Evolutionary conservation across 805 yeast genomes (phyloP).

Genomic region (Kuraishia capsulata): DNA sequence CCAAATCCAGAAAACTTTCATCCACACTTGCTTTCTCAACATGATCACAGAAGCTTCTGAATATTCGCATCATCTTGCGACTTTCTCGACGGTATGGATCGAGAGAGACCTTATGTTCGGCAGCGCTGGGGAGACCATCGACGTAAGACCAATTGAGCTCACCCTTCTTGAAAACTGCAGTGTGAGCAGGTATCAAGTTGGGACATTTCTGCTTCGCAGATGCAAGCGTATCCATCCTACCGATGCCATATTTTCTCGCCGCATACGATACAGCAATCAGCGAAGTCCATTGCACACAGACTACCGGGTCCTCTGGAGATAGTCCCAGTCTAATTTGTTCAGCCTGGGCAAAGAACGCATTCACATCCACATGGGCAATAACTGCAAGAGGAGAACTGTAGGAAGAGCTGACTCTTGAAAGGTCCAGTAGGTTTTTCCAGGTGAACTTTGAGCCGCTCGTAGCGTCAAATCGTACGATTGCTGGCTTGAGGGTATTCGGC

Average conservation of each 20-base stretch:
- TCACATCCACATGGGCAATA: constrained; percentile 81
- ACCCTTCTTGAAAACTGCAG: constrained; percentile 88
- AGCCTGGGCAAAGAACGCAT: constrained; percentile 94
- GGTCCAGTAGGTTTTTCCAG: constrained; percentile 36
- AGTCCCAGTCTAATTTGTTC: constrained; percentile 71
- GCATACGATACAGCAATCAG: constrained; percentile 88
- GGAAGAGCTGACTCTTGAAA: constrained; percentile 37
- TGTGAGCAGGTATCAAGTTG: constrained; percentile 69
- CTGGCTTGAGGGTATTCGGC: too few relatives aligned
- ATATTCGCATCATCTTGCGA: constrained; percentile 61
- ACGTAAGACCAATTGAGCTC: constrained; percentile 75
- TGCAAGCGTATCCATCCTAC: constrained; percentile 63
- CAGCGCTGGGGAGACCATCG: constrained; percentile 45
- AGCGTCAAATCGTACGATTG: constrained; percentile 5
- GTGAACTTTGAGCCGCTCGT: constrained; percentile 32
- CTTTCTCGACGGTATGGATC: constrained; percentile 91
- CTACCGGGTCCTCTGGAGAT: constrained; percentile 68
- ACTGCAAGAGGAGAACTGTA: constrained; percentile 65
- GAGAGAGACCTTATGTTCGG: constrained; percentile 70
- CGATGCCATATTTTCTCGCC: constrained; percentile 77
- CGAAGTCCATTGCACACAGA: constrained; percentile 88
- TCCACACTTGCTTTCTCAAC: constrained; percentile 96
- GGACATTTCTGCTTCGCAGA: constrained; percentile 75
- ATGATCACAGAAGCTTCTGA: constrained; percentile 50
- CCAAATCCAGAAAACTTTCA: constrained; percentile 83